A percentile compares a stretch with the other conserved stretches of the same genome.
Evolutionary conservation across 2,329 filamentous ascomycete species (phyloP).

Genomic region (Aspergillus transmontanensis): DNA sequence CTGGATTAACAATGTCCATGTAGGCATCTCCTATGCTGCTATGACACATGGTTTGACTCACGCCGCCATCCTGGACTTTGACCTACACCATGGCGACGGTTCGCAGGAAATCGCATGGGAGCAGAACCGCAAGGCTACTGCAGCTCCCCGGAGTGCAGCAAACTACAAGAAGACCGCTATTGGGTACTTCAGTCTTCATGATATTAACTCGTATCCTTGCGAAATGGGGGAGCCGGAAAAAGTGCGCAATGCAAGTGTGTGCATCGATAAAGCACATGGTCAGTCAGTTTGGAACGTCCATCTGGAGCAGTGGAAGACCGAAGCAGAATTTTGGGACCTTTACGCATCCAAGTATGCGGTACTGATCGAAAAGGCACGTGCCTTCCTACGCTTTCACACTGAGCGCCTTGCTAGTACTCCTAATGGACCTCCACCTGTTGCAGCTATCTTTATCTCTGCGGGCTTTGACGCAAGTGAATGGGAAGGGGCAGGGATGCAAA

Average conservation of each 20-base stretch:
- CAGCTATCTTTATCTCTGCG: slow-evolving; percentile 90
- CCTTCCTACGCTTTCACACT: slow-evolving; percentile 74
- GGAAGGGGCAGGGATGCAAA: slow-evolving; percentile 90
- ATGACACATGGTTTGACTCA: slow-evolving; percentile 85
- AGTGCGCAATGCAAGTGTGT: slow-evolving; percentile 89
- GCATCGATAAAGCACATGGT: slow-evolving; percentile 89
- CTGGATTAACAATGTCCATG: slow-evolving; percentile 98
- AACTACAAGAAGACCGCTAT: slow-evolving; percentile 82
- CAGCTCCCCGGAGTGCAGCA: slow-evolving; percentile 69
- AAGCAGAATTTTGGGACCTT: slow-evolving; percentile 83
- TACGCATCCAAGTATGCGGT: slow-evolving; percentile 79
- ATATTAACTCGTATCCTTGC: slow-evolving; percentile 98
- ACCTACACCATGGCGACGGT: slow-evolving; percentile 91
- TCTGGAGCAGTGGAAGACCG: slow-evolving; percentile 80
- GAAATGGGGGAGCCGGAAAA: slow-evolving; percentile 93
- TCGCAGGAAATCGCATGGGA: slow-evolving; percentile 93
- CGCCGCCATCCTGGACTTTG: slow-evolving; percentile 90
- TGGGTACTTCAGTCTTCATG: slow-evolving; percentile 94
- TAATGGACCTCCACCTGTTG: slow-evolving; percentile 68
- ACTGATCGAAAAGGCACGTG: slow-evolving; percentile 77
- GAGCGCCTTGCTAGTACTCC: slow-evolving; percentile 61
- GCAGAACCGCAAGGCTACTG: slow-evolving; percentile 72
- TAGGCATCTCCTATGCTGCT: slow-evolving; percentile 89
- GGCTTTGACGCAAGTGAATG: slow-evolving; percentile 97
- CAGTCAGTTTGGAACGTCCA: slow-evolving; percentile 98